A percentile compares a stretch with the other conserved stretches of the same genome.
These are phyloP conservation scores for Aureobasidium sp. DNA, from an alignment of 2,329 filamentous ascomycete species.

Conservation along the genomic window DNA sequence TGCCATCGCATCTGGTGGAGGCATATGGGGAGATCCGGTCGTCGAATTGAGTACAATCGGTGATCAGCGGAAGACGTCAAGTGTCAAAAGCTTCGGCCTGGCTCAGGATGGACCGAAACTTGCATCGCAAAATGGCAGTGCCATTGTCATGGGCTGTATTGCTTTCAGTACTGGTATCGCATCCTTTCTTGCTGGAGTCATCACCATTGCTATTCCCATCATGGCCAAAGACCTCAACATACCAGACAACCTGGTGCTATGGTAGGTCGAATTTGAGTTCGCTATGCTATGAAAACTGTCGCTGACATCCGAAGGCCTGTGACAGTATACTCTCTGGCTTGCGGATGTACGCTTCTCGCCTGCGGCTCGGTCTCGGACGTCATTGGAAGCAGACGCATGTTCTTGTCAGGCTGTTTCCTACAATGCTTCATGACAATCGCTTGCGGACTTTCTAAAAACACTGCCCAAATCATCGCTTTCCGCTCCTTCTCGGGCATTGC, in stretches of 20 bases:
- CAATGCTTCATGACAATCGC: conserved; percentile 48
- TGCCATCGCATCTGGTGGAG: conserved; percentile 15
- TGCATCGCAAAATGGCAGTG: conserved; percentile 25
- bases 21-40: conserved; percentile 14
- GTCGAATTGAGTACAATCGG: conserved; percentile 11
- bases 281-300: background rate
- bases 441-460: conserved; percentile 44
- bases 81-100: background rate
- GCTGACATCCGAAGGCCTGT: conserved; percentile 28
- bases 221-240: conserved; percentile 43
- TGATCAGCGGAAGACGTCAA: background rate
- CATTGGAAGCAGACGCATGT: conserved; percentile 52
- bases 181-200: conserved; percentile 39
- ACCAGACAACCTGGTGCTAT: conserved; percentile 29
- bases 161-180: conserved; percentile 30
- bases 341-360: conserved; percentile 55
- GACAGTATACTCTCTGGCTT: conserved; percentile 41
- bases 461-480: conserved; percentile 28
- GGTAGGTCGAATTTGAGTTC: conserved; percentile 22
- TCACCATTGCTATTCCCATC: conserved; percentile 47
- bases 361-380: conserved; percentile 58
- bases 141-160: conserved; percentile 30
- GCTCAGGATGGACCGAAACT: background rate
- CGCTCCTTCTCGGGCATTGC: conserved; percentile 24
- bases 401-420: conserved; percentile 51